Evolutionary conservation across 129 eudicot species (phyloP).

Genomic region (Flaveria sonorensis): DNA sequence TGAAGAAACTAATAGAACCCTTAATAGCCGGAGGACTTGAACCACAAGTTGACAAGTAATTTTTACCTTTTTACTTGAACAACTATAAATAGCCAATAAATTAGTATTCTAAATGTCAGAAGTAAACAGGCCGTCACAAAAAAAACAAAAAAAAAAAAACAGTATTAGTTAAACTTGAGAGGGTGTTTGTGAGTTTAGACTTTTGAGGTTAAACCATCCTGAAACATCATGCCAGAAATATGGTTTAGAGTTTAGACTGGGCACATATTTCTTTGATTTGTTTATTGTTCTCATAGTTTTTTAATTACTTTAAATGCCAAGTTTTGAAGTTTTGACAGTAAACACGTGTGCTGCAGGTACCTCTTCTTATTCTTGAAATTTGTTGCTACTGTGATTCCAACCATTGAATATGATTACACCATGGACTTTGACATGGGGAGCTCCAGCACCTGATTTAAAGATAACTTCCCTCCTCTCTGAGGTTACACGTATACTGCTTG

Average conservation of each 20-base stretch:
- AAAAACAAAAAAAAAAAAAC: no score
- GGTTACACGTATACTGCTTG: not conserved
- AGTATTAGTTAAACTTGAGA: not conserved
- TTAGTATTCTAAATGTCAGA: not conserved
- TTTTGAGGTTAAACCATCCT: not conserved
- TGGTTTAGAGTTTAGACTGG: not conserved
- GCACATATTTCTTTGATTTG: not conserved
- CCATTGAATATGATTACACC: slow-evolving; percentile 96
- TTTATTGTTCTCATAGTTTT: no score
- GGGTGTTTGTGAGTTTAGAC: not conserved
- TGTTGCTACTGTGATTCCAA: slow-evolving; percentile 93
- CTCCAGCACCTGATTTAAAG: slow-evolving; percentile 60
- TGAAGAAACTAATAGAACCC: slow-evolving; percentile 97
- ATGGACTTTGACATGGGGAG: slow-evolving; percentile 95
- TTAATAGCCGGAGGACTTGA: slow-evolving; percentile 90
- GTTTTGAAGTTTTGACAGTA: not conserved
- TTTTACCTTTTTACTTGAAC: slow-evolving; percentile 1
- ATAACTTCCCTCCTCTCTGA: not conserved
- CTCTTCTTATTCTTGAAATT: slow-evolving; percentile 89
- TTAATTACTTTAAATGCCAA: not conserved
- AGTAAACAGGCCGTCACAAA: not conserved
- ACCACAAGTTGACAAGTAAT: slow-evolving; percentile 98
- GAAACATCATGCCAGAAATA: slow-evolving; percentile 1
- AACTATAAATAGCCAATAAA: not conserved
- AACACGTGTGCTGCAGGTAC: slow-evolving; percentile 56